Evolutionary conservation across 805 yeast species (phyloP), one percentile per base, ranked within the genome.

Genomic region (Pichia exigua): DNA sequence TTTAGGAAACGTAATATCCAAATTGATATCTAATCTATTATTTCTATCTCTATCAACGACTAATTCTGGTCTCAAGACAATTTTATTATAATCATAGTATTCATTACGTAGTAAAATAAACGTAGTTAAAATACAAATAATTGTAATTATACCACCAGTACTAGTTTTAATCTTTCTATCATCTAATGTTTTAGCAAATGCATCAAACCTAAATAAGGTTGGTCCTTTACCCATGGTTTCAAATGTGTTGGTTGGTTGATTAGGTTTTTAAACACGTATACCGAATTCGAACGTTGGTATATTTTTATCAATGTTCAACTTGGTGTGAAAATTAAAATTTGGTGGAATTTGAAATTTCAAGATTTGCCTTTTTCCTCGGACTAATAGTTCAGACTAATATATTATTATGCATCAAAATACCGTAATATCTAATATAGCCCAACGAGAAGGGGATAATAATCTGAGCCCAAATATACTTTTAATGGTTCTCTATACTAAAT

Each of bases 101-200:
- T 94, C 98, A 57, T 81, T 81, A 30, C 82, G 53, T 47, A 90
- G 70, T 54, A 94, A 73, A 48, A 85, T 59, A 22, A 84, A 51
- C 18, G 88, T 82, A 3, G 86, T 73, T 7, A 81, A 47, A 3
- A 81, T 61, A 61, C 97, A 85, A 3, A 79, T 70, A 42, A 94
- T 61, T 3, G 98, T 89, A 61, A 94, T 87, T 27, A 89, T 61
- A 2, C 97, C 99, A 49, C 99, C 99, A 10, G 92, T 76, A 6
- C 92, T 77, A 4, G 99, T 94, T 56, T 86, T 82, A 54, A 94
- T 80, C 47, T 87, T 78, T 10, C 95, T 95, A 66, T 94, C 99
- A 63, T 92, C 98, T 38, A 88, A 91, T 6, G 97, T 87, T 69
- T 91, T 92, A 28, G 95, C 79, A 65, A 92, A 91, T n/a, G 92